A percentile compares a stretch with the other conserved stretches of the same genome.
Conservation (phyloP, 1,284 basidiomycete species). For the Kalmanozyma brasiliensis region DNA sequence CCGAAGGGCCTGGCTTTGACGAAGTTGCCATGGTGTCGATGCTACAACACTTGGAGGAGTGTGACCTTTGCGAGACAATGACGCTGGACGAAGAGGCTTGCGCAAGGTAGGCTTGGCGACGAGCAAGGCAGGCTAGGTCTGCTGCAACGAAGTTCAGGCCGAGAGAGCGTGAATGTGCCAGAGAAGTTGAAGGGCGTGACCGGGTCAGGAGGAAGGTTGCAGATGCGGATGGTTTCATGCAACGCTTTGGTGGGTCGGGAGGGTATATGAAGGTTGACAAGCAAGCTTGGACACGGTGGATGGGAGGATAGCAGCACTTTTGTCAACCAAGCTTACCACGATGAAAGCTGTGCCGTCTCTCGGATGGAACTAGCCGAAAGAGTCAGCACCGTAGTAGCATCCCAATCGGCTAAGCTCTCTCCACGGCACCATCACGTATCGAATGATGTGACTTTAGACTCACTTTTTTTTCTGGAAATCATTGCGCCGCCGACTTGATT, state of each 20-base stretch:
- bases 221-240: constrained; percentile 11
- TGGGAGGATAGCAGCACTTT: too few relatives aligned
- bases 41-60: constrained; percentile 17
- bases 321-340: too few relatives aligned
- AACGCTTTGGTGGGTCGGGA: neutral
- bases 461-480: too few relatives aligned
- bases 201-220: neutral
- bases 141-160: neutral
- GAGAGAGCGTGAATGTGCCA: neutral
- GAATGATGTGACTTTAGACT: too few relatives aligned
- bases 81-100: neutral
- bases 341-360: neutral
- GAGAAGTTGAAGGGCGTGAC: too few relatives aligned
- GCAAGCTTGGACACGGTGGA: neutral
- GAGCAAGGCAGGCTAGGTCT: neutral
- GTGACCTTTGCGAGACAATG: neutral
- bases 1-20: constrained; percentile 17
- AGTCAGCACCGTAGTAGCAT: neutral
- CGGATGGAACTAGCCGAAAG: constrained; percentile 4
- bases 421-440: too few relatives aligned
- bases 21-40: constrained; percentile 34
- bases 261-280: constrained; percentile 12
- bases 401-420: too few relatives aligned
- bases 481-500: too few relatives aligned
- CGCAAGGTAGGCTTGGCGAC: constrained; percentile 1